These are phyloP conservation scores for Kokia cookei DNA, from an alignment of 441 rosid genomes.

Conservation along the genomic window DNA sequence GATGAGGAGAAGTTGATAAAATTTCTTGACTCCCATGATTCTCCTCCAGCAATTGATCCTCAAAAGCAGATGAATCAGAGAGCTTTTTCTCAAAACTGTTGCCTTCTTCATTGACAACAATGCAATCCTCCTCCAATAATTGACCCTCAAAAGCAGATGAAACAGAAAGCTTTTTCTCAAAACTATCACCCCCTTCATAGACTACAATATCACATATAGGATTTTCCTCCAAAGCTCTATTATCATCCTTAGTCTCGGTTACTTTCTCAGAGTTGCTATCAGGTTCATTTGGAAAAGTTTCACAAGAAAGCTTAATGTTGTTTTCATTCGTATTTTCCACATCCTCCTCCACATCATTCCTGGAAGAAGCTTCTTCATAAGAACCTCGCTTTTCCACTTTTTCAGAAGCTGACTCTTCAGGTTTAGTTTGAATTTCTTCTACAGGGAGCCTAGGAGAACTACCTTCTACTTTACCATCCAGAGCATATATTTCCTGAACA, in stretches of 20 bases:
- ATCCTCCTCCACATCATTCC: background rate
- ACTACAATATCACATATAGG: background rate
- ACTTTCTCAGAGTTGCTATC: background rate
- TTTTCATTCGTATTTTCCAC: background rate
- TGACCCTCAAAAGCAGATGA: background rate
- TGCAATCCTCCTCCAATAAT: conserved; percentile 1
- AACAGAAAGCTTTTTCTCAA: conserved; percentile 18
- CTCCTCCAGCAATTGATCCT: background rate
- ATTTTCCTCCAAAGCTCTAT: background rate
- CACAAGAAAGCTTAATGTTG: background rate
- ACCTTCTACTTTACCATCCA: background rate
- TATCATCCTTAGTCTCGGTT: background rate
- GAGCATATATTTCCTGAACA: background rate
- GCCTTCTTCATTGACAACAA: background rate
- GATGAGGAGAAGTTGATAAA: conserved; percentile 14
- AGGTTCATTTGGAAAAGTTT: background rate
- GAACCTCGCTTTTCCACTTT: background rate
- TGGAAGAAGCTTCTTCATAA: background rate
- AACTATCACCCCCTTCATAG: background rate
- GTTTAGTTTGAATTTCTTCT: background rate
- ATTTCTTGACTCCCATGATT: background rate
- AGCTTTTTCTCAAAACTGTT: background rate
- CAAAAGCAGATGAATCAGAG: conserved; percentile 16
- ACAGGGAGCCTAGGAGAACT: background rate
- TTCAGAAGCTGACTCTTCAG: background rate